phyloP scores from a whole-genome alignment of 2,329 filamentous ascomycete genomes.

The Acephala macrosclerotiorum region DNA sequence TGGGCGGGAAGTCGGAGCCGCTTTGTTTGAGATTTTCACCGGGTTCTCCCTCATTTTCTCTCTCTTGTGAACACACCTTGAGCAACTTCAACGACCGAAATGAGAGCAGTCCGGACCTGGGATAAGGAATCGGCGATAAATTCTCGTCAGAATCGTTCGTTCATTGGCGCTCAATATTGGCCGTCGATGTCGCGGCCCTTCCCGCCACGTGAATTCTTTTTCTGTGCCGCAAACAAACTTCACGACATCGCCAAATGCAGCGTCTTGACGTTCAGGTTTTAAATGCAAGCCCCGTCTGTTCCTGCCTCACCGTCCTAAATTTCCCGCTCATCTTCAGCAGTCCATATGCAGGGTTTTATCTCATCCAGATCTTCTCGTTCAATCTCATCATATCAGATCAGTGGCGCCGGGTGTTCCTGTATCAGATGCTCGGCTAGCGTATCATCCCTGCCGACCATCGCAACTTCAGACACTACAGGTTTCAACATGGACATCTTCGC shows the following conservation, averaged over 20 bases:
- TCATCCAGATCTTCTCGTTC: neutral
- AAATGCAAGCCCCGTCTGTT: neutral
- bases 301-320: neutral
- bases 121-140: neutral
- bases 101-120: neutral
- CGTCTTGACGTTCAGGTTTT: neutral
- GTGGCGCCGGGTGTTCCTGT: constrained; percentile 9
- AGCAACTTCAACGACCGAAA: neutral
- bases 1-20: neutral
- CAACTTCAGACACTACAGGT: constrained; percentile 32
- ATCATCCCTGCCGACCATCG: constrained; percentile 33
- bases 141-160: neutral
- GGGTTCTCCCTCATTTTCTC: neutral
- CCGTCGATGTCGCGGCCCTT: neutral
- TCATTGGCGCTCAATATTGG: constrained; percentile 1
- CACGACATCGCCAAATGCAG: neutral
- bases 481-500: constrained; percentile 26
- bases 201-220: neutral
- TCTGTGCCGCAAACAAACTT: neutral
- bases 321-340: neutral
- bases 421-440: constrained; percentile 26
- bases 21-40: constrained; percentile 1
- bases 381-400: constrained; percentile 2
- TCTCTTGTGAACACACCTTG: neutral
- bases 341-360: neutral